These are phyloP conservation scores for Fusarium brachygibbosum DNA, from an alignment of 2,329 filamentous ascomycete species.

Conservation along the genomic window DNA sequence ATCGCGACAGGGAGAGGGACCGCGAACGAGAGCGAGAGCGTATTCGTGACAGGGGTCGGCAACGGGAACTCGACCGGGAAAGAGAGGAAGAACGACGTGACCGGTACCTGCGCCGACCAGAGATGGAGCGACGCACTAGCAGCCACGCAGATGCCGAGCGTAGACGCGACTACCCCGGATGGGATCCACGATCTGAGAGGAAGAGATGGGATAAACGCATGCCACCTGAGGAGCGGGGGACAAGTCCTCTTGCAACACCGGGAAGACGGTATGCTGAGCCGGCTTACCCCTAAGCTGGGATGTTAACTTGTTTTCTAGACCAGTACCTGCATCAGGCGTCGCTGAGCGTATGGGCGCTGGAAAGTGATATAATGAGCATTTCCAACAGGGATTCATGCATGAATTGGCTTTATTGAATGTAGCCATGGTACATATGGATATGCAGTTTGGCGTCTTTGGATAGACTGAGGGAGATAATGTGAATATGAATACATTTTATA, in stretches of 20 bases:
- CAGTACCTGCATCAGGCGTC: background rate
- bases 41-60: slow-evolving; percentile 45
- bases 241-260: slow-evolving; percentile 53
- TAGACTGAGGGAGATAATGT: slow-evolving; percentile 27
- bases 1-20: slow-evolving; percentile 51
- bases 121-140: slow-evolving; percentile 60
- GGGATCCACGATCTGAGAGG: slow-evolving; percentile 54
- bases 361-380: slow-evolving; percentile 18
- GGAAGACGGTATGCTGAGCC: slow-evolving; percentile 58
- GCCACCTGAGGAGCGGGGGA: slow-evolving; percentile 51
- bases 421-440: slow-evolving; percentile 5
- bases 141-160: slow-evolving; percentile 65
- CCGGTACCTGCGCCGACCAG: slow-evolving; percentile 57
- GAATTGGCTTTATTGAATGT: slow-evolving; percentile 8
- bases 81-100: slow-evolving; percentile 55
- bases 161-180: slow-evolving; percentile 53
- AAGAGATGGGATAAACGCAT: slow-evolving; percentile 55
- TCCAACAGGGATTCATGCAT: background rate
- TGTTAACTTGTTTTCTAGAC: slow-evolving; percentile 7
- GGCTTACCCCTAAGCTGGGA: slow-evolving; percentile 47
- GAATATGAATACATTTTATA: slow-evolving; percentile 32
- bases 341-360: background rate
- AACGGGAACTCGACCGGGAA: slow-evolving; percentile 58
- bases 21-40: slow-evolving; percentile 53
- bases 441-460: slow-evolving; percentile 30